These are phyloP conservation scores for Berberis thunbergii DNA, from an alignment of 164 flowering plant species.

Conservation along the genomic window DNA sequence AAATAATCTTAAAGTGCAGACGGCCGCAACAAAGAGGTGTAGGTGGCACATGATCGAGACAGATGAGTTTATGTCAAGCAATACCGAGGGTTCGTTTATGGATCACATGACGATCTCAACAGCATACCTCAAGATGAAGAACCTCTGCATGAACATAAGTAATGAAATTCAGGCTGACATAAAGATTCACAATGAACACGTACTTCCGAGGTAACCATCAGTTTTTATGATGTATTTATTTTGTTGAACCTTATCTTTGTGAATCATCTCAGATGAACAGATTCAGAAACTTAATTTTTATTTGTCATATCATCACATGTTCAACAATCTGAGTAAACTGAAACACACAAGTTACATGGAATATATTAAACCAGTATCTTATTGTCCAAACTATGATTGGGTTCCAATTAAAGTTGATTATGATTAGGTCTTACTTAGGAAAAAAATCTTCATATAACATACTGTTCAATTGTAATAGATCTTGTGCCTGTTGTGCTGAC, in stretches of 20 bases:
- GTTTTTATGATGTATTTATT: too few relatives aligned
- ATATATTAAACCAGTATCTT: too few relatives aligned
- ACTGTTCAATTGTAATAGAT: not conserved
- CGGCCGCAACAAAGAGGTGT: conserved; percentile 73
- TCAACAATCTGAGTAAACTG: too few relatives aligned
- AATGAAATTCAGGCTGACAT: conserved; percentile 77
- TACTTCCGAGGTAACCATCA: conserved; percentile 73
- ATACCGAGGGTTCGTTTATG: conserved; percentile 52
- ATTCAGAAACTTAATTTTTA: too few relatives aligned
- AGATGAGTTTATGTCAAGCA: conserved; percentile 75
- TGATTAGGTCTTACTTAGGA: not conserved
- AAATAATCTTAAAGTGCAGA: conserved; percentile 30
- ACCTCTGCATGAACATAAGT: conserved; percentile 51
- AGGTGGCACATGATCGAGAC: conserved; percentile 77
- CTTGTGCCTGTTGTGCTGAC: not conserved
- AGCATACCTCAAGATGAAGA: conserved; percentile 84
- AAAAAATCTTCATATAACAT: not conserved
- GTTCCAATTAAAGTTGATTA: too few relatives aligned
- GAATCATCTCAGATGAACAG: not conserved
- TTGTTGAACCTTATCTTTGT: conserved; percentile 3
- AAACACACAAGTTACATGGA: too few relatives aligned
- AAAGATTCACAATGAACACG: conserved; percentile 74
- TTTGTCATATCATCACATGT: too few relatives aligned
- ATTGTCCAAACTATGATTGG: too few relatives aligned
- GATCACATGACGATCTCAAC: conserved; percentile 61